Conservation (phyloP, 148 eudicot species). For the Fallopia convolvulus region DNA sequence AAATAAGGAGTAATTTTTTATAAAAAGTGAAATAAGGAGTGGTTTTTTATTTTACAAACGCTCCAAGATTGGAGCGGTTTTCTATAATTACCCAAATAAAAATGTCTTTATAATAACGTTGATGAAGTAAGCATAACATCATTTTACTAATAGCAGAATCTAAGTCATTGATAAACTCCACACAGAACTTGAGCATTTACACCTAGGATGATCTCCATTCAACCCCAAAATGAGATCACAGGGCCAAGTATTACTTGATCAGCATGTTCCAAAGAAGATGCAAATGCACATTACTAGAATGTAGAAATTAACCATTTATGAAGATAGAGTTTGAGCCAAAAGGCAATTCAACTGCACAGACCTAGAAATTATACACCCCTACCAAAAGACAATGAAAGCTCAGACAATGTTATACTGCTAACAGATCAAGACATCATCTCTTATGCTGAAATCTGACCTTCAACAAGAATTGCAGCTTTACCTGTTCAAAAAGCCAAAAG, state of each 20-base stretch:
- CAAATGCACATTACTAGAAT: background rate
- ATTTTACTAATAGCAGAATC: background rate
- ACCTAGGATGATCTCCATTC: conserved; percentile 34
- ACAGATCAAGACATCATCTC: conserved; percentile 27
- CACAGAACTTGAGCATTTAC: background rate
- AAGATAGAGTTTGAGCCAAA: conserved; percentile 2
- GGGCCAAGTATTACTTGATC: conserved; percentile 11
- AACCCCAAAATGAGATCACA: conserved; percentile 69
- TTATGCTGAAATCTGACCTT: conserved; percentile 87
- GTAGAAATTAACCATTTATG: background rate
- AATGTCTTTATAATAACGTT: background rate
- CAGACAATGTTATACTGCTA: background rate
- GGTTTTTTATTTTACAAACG: too few species aligned
- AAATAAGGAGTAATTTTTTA: too few species aligned
- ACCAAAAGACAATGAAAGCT: background rate
- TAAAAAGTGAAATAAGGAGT: too few species aligned
- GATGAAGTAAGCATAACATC: background rate
- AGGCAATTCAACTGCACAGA: background rate
- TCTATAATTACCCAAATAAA: too few species aligned
- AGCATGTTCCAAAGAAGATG: background rate
- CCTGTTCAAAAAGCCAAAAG: conserved; percentile 33
- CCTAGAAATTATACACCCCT: conserved; percentile 7
- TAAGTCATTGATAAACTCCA: background rate
- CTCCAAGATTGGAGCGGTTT: too few species aligned
- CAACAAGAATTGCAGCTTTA: conserved; percentile 91